Evolutionary conservation across 2,329 filamentous ascomycete species (phyloP).

Genomic region (Ceratocystis cubensis): DNA sequence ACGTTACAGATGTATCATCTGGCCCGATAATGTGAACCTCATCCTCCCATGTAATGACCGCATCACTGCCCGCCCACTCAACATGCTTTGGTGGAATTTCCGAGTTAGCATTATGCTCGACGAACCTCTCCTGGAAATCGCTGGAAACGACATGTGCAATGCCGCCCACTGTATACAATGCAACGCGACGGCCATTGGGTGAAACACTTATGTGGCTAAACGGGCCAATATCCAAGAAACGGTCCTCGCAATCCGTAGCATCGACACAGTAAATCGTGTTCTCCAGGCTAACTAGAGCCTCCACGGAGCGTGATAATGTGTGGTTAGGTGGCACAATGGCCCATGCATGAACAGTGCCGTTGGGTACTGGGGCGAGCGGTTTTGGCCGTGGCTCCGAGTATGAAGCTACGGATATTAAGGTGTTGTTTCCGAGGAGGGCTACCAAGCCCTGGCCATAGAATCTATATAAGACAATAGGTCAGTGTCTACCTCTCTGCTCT

Average conservation of each 20-base stretch:
- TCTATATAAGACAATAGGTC: constrained; percentile 24
- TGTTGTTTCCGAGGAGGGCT: constrained; percentile 77
- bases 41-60: constrained; percentile 93
- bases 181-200: constrained; percentile 77
- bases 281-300: constrained; percentile 75
- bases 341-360: constrained; percentile 77
- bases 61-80: constrained; percentile 94
- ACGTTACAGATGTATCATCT: constrained; percentile 59
- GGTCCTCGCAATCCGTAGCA: constrained; percentile 79
- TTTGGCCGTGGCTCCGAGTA: constrained; percentile 87
- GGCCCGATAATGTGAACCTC: constrained; percentile 90
- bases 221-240: constrained; percentile 78
- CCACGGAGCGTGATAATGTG: constrained; percentile 83
- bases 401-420: constrained; percentile 70
- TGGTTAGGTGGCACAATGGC: constrained; percentile 74
- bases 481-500: constrained; percentile 2
- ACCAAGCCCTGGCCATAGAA: constrained; percentile 94
- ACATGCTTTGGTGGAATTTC: constrained; percentile 76
- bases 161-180: constrained; percentile 73
- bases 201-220: constrained; percentile 86
- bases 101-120: constrained; percentile 81
- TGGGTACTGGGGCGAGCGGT: constrained; percentile 61
- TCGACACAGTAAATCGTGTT: constrained; percentile 80
- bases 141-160: constrained; percentile 87
- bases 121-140: constrained; percentile 84